These are phyloP conservation scores for Claviceps sorghi DNA, from an alignment of 2,329 filamentous ascomycete genomes.

Conservation along the genomic window DNA sequence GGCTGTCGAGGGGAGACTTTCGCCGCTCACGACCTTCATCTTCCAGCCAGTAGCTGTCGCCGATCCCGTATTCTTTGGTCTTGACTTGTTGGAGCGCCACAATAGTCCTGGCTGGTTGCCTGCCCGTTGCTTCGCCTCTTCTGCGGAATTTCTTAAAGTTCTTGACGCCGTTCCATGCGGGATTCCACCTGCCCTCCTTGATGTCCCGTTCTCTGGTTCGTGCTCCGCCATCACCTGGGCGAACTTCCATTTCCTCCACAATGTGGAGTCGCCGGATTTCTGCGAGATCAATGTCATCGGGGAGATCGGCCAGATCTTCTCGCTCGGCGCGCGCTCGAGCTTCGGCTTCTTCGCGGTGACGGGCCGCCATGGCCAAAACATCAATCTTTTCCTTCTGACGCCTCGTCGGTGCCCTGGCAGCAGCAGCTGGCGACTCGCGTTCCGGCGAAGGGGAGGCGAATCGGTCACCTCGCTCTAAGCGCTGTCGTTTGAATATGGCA, in stretches of 20 bases:
- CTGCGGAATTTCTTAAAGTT: constrained; percentile 86
- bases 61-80: constrained; percentile 57
- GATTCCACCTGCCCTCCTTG: constrained; percentile 56
- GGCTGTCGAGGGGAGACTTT: not conserved
- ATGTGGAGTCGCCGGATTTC: constrained; percentile 61
- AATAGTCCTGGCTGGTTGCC: constrained; percentile 39
- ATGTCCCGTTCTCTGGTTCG: constrained; percentile 33
- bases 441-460: constrained; percentile 19
- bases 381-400: constrained; percentile 48
- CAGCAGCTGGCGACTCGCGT: constrained; percentile 9
- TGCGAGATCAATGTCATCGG: constrained; percentile 53
- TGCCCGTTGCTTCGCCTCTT: constrained; percentile 33
- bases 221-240: constrained; percentile 16
- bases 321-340: constrained; percentile 41
- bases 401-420: constrained; percentile 14
- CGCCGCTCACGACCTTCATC: constrained; percentile 18
- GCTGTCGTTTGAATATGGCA: constrained; percentile 63
- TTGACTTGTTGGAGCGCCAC: constrained; percentile 58
- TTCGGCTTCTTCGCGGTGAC: constrained; percentile 50
- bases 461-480: constrained; percentile 43
- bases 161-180: constrained; percentile 81
- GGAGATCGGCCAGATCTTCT: constrained; percentile 36
- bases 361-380: constrained; percentile 50
- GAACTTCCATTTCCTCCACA: constrained; percentile 62
- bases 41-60: constrained; percentile 63